Base-by-base conservation (phyloP, 208 protist genomes). In the Leishmania arabica region DNA sequence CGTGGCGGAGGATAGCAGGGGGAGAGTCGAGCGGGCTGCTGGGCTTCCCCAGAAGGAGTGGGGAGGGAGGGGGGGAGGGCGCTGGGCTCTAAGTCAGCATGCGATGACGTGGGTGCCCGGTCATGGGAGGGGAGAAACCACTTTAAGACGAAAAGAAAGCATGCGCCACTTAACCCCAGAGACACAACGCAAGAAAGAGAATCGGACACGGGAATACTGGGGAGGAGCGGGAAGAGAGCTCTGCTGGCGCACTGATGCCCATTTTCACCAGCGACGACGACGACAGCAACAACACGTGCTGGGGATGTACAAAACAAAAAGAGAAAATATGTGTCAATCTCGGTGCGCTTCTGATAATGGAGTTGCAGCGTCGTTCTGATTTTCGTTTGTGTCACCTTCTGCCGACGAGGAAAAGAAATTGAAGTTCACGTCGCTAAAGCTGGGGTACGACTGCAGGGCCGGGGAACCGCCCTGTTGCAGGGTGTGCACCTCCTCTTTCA, bases 371-470 rank as follows among this genome's bases (percentile, higher is more conserved):
- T 27, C 56, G 80, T 83, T 37, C 73, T 81, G 7, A 42, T 40
- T 8, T 70, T 62, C 68, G 45, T 80, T 24, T 54, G 49, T 56
- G 34, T 79, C 79, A n/a, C 84, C 78, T n/a, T 80, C 72, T 19
- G 8, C n/a, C 3, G 69, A 13, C 45, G 15, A 47, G 21, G 64
- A 69, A 13, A 78, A 82, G 53, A 92, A 90, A 13, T 75, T 77
- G 2, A 92, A 78, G 19, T 85, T 80, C 81, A 92, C 87, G 40
- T 82, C 82, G 40, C 84, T 54, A 73, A 95, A 93, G 68, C 76
- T 88, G 27, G 91, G 91, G 84, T 93, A 95, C 11, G 88, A 91
- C 58, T 86, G 88, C 3, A 92, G 73, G 62, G 91, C 89, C 19
- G 89, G 86, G 17, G 91, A 95, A 3, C 82, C 77, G 1, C 77